Evolutionary conservation across 2,329 filamentous ascomycete species (phyloP).

Genomic region (Chaetoscypha palmicola): DNA sequence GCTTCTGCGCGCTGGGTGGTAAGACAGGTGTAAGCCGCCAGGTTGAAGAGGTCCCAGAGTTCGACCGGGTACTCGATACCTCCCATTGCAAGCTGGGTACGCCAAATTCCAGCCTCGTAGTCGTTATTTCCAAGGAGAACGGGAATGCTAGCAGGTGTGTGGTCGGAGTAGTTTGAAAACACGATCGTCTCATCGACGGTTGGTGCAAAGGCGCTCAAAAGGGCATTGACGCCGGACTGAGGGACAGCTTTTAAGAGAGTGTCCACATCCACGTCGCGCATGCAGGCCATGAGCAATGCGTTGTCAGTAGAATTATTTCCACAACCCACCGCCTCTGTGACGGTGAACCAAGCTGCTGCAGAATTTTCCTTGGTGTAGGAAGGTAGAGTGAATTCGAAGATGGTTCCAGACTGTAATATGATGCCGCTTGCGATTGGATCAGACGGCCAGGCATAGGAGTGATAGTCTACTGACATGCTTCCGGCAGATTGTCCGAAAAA

Average conservation of each 20-base stretch:
- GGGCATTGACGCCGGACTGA: slow-evolving; percentile 4
- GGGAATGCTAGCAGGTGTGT: slow-evolving; percentile 15
- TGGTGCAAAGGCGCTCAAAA: slow-evolving; percentile 13
- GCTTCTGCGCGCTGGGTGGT: slow-evolving; percentile 18
- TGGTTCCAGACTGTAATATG: slow-evolving; percentile 22
- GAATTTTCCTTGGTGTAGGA: slow-evolving; percentile 9
- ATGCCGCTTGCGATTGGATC: slow-evolving; percentile 23
- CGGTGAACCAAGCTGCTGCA: slow-evolving; percentile 14
- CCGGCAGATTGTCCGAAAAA: slow-evolving; percentile 49
- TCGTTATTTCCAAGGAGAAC: slow-evolving; percentile 26
- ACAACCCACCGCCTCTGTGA: slow-evolving; percentile 15
- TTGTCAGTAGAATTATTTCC: slow-evolving; percentile 13
- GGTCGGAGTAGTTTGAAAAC: slow-evolving; percentile 14
- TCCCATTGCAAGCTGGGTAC: slow-evolving; percentile 11
- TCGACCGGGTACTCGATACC: slow-evolving; percentile 5
- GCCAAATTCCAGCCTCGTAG: slow-evolving; percentile 26
- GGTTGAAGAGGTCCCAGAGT: slow-evolving; percentile 20
- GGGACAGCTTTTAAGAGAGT: slow-evolving; percentile 12
- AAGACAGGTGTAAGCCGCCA: slow-evolving; percentile 27
- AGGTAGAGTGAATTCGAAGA: slow-evolving; percentile 25
- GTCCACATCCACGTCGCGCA: slow-evolving; percentile 10
- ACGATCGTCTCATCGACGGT: slow-evolving; percentile 13
- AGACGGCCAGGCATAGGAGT: slow-evolving; percentile 19
- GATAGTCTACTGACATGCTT: slow-evolving; percentile 41
- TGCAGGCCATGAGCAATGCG: slow-evolving; percentile 10